A percentile compares a stretch with the other conserved stretches of the same genome.
These are phyloP conservation scores for Trichoderma oligosporum DNA, from an alignment of 2,329 filamentous ascomycete genomes.

Conservation along the genomic window DNA sequence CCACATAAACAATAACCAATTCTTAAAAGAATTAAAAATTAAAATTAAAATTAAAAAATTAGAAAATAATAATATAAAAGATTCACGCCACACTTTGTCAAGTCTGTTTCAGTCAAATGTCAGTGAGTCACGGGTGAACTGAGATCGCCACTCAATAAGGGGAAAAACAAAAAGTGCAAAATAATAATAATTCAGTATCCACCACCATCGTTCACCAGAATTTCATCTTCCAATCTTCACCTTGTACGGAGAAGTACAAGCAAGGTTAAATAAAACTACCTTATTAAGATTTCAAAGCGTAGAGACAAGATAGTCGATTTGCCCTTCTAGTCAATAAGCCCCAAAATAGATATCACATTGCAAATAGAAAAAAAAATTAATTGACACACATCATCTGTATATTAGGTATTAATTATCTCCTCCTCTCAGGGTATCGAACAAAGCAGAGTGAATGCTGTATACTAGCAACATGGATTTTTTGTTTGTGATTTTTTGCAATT, in stretches of 20 bases:
- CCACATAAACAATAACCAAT: no score
- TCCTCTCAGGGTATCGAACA: constrained; percentile 40
- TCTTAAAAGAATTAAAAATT: no score
- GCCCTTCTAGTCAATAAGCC: no score
- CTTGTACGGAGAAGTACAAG: background rate
- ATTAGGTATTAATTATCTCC: constrained; percentile 45
- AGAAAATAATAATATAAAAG: no score
- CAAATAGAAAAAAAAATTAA: constrained; percentile 1
- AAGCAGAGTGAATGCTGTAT: constrained; percentile 31
- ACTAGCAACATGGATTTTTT: constrained; percentile 27
- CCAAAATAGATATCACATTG: background rate
- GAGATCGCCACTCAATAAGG: background rate
- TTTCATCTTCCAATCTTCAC: background rate
- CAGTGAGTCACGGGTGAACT: background rate
- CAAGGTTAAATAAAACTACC: background rate
- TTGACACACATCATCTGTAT: constrained; percentile 38
- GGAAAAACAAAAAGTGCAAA: background rate
- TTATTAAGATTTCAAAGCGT: no score
- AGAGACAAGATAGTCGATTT: no score
- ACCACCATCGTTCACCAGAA: no score
- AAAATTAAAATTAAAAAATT: no score
- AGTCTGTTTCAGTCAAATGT: background rate
- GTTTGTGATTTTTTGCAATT: constrained; percentile 23
- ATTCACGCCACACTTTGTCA: no score
- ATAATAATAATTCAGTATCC: background rate